These are phyloP conservation scores for Septoria linicola DNA, from an alignment of 2,329 filamentous ascomycete species.

Conservation along the genomic window DNA sequence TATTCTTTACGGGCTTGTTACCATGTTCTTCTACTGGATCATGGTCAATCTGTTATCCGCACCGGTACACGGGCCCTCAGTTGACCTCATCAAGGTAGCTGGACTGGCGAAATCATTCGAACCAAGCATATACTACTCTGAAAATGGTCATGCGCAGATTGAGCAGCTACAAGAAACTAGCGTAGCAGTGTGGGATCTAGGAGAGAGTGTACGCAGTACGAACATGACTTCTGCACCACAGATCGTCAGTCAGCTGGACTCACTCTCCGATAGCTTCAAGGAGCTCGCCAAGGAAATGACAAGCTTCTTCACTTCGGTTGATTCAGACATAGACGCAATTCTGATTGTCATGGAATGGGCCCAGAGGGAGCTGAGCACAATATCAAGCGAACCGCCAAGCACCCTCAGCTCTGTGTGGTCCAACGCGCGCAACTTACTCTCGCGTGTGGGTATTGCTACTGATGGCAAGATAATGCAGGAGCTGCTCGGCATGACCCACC, in stretches of 20 bases:
- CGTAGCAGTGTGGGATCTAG: conserved; percentile 90
- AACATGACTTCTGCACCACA: conserved; percentile 88
- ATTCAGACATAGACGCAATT: conserved; percentile 89
- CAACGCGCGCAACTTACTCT: conserved; percentile 78
- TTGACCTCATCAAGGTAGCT: conserved; percentile 87
- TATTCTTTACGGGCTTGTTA: conserved; percentile 60
- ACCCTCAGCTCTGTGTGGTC: conserved; percentile 73
- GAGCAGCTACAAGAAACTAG: conserved; percentile 86
- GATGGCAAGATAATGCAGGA: conserved; percentile 35
- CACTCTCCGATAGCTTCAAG: conserved; percentile 81
- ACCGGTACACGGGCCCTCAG: conserved; percentile 64
- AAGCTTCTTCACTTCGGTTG: conserved; percentile 88
- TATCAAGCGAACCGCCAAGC: conserved; percentile 61
- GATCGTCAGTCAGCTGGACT: conserved; percentile 82
- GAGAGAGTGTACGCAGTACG: conserved; percentile 81
- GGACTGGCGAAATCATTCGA: conserved; percentile 88
- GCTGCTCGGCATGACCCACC: conserved; percentile 75
- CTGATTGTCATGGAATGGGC: conserved; percentile 97
- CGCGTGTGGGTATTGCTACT: conserved; percentile 51
- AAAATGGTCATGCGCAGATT: conserved; percentile 82
- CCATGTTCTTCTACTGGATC: conserved; percentile 64
- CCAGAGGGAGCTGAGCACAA: conserved; percentile 73
- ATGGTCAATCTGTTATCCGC: conserved; percentile 69
- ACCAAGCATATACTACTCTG: conserved; percentile 90
- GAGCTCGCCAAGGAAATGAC: conserved; percentile 81